A percentile compares a stretch with the other conserved stretches of the same genome.
These are phyloP conservation scores for Mycosarcoma maydis DNA, from an alignment of 1,284 basidiomycete species.

Conservation along the genomic window DNA sequence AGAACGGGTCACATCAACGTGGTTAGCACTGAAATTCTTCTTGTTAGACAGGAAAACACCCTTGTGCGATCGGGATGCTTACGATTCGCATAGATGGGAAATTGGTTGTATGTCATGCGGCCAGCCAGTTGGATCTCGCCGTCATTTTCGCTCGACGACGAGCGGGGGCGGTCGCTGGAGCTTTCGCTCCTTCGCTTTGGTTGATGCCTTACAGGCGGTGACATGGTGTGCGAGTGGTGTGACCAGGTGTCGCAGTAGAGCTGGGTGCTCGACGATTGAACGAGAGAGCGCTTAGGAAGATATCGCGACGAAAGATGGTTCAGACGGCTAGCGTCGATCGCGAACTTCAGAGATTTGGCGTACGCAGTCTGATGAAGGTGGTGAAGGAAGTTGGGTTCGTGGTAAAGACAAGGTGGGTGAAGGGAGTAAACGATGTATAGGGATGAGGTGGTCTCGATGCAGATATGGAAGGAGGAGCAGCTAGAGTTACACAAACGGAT, in stretches of 20 bases:
- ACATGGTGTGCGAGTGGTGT: slow-evolving; percentile 13
- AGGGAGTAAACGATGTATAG: neutral
- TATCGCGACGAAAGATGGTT: no score
- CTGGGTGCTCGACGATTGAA: no score
- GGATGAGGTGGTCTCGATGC: no score
- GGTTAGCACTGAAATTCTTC: neutral
- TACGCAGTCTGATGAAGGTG: slow-evolving; percentile 4
- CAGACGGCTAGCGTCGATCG: no score
- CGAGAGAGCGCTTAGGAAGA: no score
- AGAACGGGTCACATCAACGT: neutral
- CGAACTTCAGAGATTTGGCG: no score
- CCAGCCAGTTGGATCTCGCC: slow-evolving; percentile 24
- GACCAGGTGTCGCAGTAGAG: neutral
- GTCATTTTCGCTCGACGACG: slow-evolving; percentile 25
- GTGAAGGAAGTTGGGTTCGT: neutral
- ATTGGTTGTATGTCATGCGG: slow-evolving; percentile 23
- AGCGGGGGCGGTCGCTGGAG: slow-evolving; percentile 29
- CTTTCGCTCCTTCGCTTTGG: slow-evolving; percentile 25
- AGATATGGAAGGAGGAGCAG: no score
- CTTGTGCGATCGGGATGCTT: slow-evolving; percentile 1
- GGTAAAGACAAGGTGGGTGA: no score
- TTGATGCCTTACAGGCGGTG: slow-evolving; percentile 20
- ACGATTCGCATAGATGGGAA: slow-evolving; percentile 22
- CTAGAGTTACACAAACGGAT: no score
- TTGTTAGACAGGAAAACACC: neutral